A percentile compares a stretch with the other conserved stretches of the same genome.
Evolutionary conservation across 352 stramenopile genomes (phyloP).

Genomic region (Achlya hypogyna): DNA sequence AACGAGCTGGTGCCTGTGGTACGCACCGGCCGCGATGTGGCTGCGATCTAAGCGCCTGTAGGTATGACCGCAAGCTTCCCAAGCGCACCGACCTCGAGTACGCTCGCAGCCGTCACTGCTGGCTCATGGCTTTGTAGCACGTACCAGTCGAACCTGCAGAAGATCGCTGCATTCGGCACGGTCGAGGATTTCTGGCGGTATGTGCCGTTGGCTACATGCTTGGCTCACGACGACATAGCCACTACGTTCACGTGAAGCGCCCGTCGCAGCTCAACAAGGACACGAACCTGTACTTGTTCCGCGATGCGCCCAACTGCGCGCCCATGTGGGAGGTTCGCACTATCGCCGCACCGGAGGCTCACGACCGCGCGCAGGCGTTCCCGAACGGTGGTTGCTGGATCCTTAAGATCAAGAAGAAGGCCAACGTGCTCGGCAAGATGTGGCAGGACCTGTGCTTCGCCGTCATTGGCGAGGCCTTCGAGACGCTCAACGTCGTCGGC

Average conservation of each 20-base stretch:
- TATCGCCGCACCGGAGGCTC: neutral
- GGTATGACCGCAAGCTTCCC: constrained; percentile 91
- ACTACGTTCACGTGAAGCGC: constrained; percentile 92
- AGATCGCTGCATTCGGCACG: constrained; percentile 85
- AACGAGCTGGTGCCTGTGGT: constrained; percentile 85
- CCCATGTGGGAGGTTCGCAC: constrained; percentile 75
- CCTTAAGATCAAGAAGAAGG: constrained; percentile 92
- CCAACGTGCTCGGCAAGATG: constrained; percentile 90
- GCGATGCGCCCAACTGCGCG: constrained; percentile 77
- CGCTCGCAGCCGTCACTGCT: constrained; percentile 24
- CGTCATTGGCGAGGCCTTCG: constrained; percentile 87
- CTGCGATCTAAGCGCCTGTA: constrained; percentile 26
- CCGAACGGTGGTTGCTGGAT: constrained; percentile 92
- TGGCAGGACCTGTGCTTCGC: constrained; percentile 92
- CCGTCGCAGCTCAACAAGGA: constrained; percentile 86
- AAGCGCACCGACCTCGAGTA: constrained; percentile 85
- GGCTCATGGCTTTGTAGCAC: constrained; percentile 28
- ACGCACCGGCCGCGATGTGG: constrained; percentile 12
- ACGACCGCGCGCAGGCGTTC: constrained; percentile 39
- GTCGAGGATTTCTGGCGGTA: constrained; percentile 91
- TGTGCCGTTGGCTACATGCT: constrained; percentile 3
- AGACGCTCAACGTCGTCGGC: constrained; percentile 86
- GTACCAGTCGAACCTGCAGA: constrained; percentile 76
- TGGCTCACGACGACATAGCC: constrained; percentile 23
- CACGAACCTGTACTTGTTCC: constrained; percentile 91